Conservation (phyloP, 805 yeast species). For the Metschnikowia kofuensis region DNA sequence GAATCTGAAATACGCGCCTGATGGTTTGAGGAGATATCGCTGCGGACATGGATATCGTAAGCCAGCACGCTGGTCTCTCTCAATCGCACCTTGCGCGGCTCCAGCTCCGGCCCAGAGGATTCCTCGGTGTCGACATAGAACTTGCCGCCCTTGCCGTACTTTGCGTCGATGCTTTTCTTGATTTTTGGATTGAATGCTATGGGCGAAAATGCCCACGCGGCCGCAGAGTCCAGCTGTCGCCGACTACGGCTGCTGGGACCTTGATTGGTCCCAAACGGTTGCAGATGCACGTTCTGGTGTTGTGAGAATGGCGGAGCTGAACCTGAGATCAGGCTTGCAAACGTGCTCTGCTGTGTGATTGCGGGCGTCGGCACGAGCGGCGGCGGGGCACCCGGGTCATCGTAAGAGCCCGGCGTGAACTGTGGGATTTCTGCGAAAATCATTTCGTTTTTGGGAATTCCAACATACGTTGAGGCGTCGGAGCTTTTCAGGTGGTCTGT, state of each 20-base stretch:
- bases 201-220: constrained; percentile 72
- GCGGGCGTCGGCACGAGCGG: constrained; percentile 55
- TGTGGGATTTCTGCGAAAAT: constrained; percentile 27
- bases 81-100: constrained; percentile 5
- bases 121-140: constrained; percentile 59
- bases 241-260: neutral
- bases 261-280: neutral
- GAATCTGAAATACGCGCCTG: neutral
- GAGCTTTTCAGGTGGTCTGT: neutral
- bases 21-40: neutral
- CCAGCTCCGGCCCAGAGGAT: constrained; percentile 12
- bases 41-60: neutral
- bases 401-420: constrained; percentile 34
- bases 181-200: constrained; percentile 78
- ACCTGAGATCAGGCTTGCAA: neutral
- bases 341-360: constrained; percentile 25
- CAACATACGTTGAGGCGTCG: constrained; percentile 27
- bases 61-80: constrained; percentile 16
- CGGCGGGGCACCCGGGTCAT: constrained; percentile 82
- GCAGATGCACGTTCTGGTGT: neutral
- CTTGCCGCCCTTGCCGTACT: constrained; percentile 87
- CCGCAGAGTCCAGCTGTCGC: constrained; percentile 5
- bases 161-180: constrained; percentile 72
- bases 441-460: constrained; percentile 60
- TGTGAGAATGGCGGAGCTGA: neutral